A percentile compares a stretch with the other conserved stretches of the same genome.
phyloP scores from a whole-genome alignment of 148 eudicot species.

The Spergularia bocconei region DNA sequence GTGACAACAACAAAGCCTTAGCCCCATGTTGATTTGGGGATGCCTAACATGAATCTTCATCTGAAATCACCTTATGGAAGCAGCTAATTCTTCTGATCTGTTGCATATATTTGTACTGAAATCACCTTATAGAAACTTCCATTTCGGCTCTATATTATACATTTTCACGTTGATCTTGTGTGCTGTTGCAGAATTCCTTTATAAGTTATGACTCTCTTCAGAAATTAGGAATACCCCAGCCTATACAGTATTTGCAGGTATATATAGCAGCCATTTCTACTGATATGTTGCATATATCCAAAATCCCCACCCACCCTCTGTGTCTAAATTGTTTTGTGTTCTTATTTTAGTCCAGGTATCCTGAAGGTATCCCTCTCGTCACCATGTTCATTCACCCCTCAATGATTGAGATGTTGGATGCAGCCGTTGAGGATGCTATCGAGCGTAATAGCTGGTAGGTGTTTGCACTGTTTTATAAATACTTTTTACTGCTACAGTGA shows the following conservation, averaged over 20 bases:
- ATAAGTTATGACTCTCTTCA: conserved; percentile 78
- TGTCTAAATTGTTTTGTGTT: background rate
- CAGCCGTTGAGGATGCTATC: conserved; percentile 82
- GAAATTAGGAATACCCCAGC: conserved; percentile 90
- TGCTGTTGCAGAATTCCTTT: conserved; percentile 74
- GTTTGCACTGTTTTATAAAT: background rate
- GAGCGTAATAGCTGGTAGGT: conserved; percentile 91
- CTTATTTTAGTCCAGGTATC: conserved; percentile 77
- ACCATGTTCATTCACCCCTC: conserved; percentile 83
- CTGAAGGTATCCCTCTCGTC: conserved; percentile 80
- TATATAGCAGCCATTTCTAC: conserved; percentile 22
- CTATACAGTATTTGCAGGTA: conserved; percentile 96
- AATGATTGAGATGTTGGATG: conserved; percentile 83
- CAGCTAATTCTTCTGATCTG: too few relatives aligned
- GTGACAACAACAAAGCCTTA: too few relatives aligned
- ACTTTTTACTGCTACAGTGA: background rate
- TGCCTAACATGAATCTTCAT: too few relatives aligned
- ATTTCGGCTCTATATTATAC: background rate
- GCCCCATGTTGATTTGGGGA: too few relatives aligned
- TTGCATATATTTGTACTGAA: too few relatives aligned
- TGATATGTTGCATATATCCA: conserved; percentile 5
- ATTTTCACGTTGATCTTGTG: conserved; percentile 17
- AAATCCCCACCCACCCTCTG: conserved; percentile 2
- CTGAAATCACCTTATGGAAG: too few relatives aligned
- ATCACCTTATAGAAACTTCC: too few relatives aligned